These are phyloP conservation scores for Stenocarpella maydis DNA, from an alignment of 2,329 filamentous ascomycete species.

Conservation along the genomic window DNA sequence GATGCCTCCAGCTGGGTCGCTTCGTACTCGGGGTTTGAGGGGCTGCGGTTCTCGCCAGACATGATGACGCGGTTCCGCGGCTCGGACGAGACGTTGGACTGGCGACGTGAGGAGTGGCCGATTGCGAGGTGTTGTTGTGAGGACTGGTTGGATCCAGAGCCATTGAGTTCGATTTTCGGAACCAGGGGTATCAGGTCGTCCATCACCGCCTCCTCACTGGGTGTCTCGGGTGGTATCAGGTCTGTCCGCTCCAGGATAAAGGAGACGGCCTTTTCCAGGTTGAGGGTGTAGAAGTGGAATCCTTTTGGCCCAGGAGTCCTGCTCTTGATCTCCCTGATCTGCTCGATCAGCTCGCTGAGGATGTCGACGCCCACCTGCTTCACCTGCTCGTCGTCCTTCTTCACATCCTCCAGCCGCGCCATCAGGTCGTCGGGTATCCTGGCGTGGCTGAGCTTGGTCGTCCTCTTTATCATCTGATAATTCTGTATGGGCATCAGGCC, in stretches of 20 bases:
- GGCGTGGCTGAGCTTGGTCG: conserved; percentile 93
- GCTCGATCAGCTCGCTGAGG: conserved; percentile 82
- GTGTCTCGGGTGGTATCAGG: conserved; percentile 72
- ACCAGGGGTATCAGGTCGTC: conserved; percentile 56
- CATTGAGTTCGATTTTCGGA: conserved; percentile 62
- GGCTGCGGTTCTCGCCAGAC: conserved; percentile 60
- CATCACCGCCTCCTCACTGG: conserved; percentile 60
- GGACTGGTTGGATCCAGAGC: conserved; percentile 47
- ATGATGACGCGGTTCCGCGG: conserved; percentile 90
- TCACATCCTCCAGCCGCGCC: conserved; percentile 74
- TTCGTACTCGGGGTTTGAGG: conserved; percentile 71
- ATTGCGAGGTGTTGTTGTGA: conserved; percentile 28
- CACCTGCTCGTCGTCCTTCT: conserved; percentile 81
- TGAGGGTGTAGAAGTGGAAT: conserved; percentile 97
- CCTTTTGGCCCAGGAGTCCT: conserved; percentile 71
- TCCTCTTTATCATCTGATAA: conserved; percentile 93
- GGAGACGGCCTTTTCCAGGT: conserved; percentile 93
- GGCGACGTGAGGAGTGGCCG: conserved; percentile 59
- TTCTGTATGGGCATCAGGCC: conserved; percentile 98
- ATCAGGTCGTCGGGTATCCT: conserved; percentile 77
- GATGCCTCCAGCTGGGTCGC: conserved; percentile 80
- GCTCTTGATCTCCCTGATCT: conserved; percentile 71
- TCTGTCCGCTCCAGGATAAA: conserved; percentile 87
- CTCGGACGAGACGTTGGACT: conserved; percentile 83
- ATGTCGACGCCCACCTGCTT: conserved; percentile 85